Evolutionary conservation across 2,329 filamentous ascomycete genomes (phyloP).

Genomic region (Fusarium sambucinum): DNA sequence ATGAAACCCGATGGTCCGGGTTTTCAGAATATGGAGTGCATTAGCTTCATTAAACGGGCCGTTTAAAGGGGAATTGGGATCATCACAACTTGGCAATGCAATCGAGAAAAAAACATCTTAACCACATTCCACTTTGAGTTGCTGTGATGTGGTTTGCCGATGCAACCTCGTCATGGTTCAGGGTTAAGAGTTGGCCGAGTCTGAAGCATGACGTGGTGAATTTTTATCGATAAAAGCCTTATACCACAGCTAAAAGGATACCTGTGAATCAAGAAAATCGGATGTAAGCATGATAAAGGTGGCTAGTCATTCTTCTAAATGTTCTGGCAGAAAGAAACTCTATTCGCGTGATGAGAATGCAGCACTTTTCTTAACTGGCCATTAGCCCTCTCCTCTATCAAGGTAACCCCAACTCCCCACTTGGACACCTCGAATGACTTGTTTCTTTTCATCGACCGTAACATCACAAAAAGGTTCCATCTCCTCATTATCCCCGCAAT

Average conservation of each 20-base stretch:
- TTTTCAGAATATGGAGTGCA: slow-evolving; percentile 2
- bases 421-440: slow-evolving; percentile 17
- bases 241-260: no score
- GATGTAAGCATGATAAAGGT: neutral
- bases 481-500: slow-evolving; percentile 43
- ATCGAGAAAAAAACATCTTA: neutral
- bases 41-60: slow-evolving; percentile 25
- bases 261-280: neutral
- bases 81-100: slow-evolving; percentile 2
- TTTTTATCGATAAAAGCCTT: neutral
- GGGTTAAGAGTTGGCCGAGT: slow-evolving; percentile 3
- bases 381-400: slow-evolving; percentile 5
- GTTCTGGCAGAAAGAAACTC: neutral
- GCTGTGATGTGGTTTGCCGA: slow-evolving; percentile 4
- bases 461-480: slow-evolving; percentile 50
- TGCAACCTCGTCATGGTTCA: slow-evolving; percentile 7
- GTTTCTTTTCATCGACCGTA: slow-evolving; percentile 39
- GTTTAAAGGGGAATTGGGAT: slow-evolving; percentile 25
- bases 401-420: slow-evolving; percentile 33
- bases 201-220: neutral
- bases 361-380: no score
- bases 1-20: slow-evolving; percentile 12
- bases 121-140: slow-evolving; percentile 3
- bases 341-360: neutral
- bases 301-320: neutral